These are phyloP conservation scores for Fusarium torreyae DNA, from an alignment of 2,329 filamentous ascomycete genomes.

Conservation along the genomic window DNA sequence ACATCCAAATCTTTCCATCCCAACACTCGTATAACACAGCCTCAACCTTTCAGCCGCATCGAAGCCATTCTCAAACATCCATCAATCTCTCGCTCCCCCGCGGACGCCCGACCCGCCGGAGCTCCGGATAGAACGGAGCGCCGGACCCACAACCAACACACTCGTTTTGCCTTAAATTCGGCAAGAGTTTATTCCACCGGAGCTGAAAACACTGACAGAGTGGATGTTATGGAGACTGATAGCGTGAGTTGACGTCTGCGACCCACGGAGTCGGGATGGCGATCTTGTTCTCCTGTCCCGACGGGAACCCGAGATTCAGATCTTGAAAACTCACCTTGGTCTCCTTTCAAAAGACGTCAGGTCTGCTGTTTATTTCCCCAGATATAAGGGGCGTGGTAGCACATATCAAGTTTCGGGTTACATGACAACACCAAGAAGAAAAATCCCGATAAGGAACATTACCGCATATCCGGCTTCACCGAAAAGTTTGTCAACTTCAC, in stretches of 20 bases:
- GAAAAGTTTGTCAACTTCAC: neutral
- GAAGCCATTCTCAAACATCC: neutral
- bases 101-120: conserved; percentile 20
- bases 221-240: conserved; percentile 1
- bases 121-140: neutral
- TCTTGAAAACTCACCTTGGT: conserved; percentile 7
- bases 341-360: conserved; percentile 13
- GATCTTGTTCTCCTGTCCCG: conserved; percentile 6
- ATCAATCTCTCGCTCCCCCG: conserved; percentile 3
- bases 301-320: conserved; percentile 1
- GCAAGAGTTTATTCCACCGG: conserved; percentile 9
- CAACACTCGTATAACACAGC: conserved; percentile 3
- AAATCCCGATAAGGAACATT: neutral
- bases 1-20: neutral
- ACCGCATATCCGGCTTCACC: neutral
- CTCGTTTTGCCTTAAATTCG: neutral
- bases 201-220: neutral
- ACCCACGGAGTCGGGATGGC: conserved; percentile 8
- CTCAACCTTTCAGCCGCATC: neutral
- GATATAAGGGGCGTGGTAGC: conserved; percentile 3
- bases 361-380: neutral
- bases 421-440: neutral
- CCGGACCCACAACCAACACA: conserved; percentile 14
- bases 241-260: conserved; percentile 20
- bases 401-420: neutral